Evolutionary conservation across 805 yeast genomes (phyloP).

Genomic region (Gaillardinia entomophila): DNA sequence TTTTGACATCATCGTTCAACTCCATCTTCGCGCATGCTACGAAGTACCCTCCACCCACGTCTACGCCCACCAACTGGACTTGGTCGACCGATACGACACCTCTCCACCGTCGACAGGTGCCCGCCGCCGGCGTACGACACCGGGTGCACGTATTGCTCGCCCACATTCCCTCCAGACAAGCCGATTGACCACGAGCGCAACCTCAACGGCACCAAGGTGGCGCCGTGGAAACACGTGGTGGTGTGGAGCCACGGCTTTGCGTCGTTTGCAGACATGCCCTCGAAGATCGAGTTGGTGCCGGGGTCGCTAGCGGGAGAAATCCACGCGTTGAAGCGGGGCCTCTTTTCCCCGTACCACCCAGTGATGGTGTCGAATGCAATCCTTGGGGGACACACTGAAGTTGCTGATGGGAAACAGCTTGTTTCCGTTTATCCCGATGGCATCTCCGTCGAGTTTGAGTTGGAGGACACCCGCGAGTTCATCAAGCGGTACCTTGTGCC

Average conservation of each 20-base stretch:
- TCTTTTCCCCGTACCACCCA: constrained; percentile 42
- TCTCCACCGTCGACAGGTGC: constrained; percentile 19
- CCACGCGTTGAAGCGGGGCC: constrained; percentile 21
- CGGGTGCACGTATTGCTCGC: constrained; percentile 55
- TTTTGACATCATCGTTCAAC: too few species aligned
- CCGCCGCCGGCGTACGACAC: constrained; percentile 51
- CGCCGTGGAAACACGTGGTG: constrained; percentile 52
- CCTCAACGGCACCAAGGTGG: constrained; percentile 43
- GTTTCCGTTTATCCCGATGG: constrained; percentile 55
- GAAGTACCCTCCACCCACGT: too few species aligned
- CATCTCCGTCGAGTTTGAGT: constrained; percentile 29
- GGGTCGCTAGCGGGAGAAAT: constrained; percentile 39
- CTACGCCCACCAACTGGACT: too few species aligned
- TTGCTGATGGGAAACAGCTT: constrained; percentile 14
- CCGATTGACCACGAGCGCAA: constrained; percentile 35
- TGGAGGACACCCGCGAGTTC: constrained; percentile 27
- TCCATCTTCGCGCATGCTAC: too few species aligned
- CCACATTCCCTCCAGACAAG: constrained; percentile 35
- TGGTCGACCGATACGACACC: too few species aligned
- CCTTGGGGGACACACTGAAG: not conserved
- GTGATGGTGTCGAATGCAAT: constrained; percentile 44
- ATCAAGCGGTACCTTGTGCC: constrained; percentile 38
- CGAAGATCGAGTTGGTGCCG: constrained; percentile 45
- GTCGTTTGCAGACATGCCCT: constrained; percentile 38
- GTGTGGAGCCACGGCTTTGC: constrained; percentile 41